Percentiles rank a stretch among this genome's conserved stretches.
These are phyloP conservation scores for Prunus dulcis DNA, from an alignment of 306 rosid species.

Conservation along the genomic window DNA sequence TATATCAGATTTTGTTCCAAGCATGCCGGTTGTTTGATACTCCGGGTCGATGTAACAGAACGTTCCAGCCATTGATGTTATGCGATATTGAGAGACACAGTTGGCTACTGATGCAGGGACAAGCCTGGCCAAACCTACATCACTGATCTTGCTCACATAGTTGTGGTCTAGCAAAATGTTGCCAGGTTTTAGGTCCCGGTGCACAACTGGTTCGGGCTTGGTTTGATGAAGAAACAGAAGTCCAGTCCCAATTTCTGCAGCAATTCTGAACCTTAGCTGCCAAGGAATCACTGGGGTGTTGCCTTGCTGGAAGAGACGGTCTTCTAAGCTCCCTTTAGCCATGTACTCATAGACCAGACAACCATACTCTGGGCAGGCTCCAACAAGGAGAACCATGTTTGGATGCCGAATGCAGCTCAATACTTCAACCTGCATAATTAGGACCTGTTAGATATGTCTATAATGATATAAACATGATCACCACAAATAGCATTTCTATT, in stretches of 20 bases:
- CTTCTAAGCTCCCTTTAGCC: constrained; percentile 89
- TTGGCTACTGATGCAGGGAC: constrained; percentile 77
- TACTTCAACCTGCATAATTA: constrained; percentile 59
- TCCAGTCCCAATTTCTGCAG: constrained; percentile 78
- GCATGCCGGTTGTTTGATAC: constrained; percentile 89
- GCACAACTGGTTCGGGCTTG: constrained; percentile 89
- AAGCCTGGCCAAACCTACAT: constrained; percentile 86
- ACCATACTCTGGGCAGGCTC: constrained; percentile 82
- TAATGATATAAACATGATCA: not conserved
- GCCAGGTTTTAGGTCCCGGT: constrained; percentile 85
- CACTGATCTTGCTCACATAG: constrained; percentile 84
- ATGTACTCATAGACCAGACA: constrained; percentile 84
- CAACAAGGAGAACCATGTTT: constrained; percentile 85
- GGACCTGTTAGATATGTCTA: not conserved
- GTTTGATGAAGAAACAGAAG: constrained; percentile 74
- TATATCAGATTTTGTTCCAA: constrained; percentile 69
- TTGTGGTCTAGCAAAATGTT: constrained; percentile 82
- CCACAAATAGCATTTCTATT: no score
- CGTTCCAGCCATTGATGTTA: constrained; percentile 86
- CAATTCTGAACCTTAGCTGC: constrained; percentile 72
- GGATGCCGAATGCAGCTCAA: constrained; percentile 80
- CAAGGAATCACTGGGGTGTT: constrained; percentile 54
- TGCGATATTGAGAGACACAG: constrained; percentile 56
- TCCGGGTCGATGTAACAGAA: constrained; percentile 91
- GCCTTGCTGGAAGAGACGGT: constrained; percentile 56